A percentile compares a stretch with the other conserved stretches of the same genome.
phyloP scores from a whole-genome alignment of 441 rosid genomes.

The Erodium texanum region DNA sequence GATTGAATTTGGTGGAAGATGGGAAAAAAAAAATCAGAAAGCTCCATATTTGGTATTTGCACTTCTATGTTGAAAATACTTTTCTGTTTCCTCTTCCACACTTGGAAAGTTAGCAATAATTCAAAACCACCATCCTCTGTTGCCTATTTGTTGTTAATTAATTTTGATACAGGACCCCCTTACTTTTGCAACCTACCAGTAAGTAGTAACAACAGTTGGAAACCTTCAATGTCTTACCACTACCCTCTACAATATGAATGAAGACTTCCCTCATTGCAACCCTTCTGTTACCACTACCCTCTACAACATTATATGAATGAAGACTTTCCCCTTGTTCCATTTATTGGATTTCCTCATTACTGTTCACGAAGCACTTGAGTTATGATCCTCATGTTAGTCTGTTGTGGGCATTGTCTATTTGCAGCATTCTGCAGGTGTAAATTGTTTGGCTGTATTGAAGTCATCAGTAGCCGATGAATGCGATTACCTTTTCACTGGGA shows the following conservation, averaged over 20 bases:
- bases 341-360: neutral
- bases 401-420: conserved; percentile 20
- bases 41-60: too few relatives aligned
- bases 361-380: neutral
- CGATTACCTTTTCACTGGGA: conserved; percentile 80
- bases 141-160: too few relatives aligned
- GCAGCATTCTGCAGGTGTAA: conserved; percentile 97
- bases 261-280: neutral
- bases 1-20: too few relatives aligned
- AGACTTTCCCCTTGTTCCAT: neutral
- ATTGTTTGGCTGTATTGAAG: conserved; percentile 69
- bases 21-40: too few relatives aligned
- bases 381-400: neutral
- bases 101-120: too few relatives aligned
- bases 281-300: neutral
- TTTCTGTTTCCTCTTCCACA: too few relatives aligned
- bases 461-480: conserved; percentile 42
- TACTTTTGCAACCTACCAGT: neutral
- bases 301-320: neutral
- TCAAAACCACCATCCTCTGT: too few relatives aligned
- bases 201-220: neutral
- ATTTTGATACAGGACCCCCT: neutral
- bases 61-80: too few relatives aligned
- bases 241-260: neutral
- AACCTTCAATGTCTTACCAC: neutral